Evolutionary conservation across 805 yeast species (phyloP), one percentile per base, ranked within the genome.

Genomic region (Candida berthetii): DNA sequence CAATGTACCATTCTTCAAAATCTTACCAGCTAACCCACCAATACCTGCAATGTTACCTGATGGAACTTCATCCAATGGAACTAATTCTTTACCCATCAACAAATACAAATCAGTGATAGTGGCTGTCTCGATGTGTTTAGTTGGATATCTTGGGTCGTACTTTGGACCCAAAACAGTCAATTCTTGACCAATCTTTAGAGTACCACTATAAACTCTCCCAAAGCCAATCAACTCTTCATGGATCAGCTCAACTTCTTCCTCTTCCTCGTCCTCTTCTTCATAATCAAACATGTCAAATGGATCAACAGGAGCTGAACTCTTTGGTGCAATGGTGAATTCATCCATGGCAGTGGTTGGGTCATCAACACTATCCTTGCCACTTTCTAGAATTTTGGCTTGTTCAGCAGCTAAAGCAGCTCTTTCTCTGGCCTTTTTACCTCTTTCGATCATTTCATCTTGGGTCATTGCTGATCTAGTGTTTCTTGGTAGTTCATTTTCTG

Each of bases 21-120:
- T 73, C 40, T 78, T 79, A 7, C 85, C 86, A 3, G 84, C 96
- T 17, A 93, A 69, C 0, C 99, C 98, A 31, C 89, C 91, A 38
- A 93, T 82, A 39, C 97, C 99, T 7, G 87, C 95, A 46, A 93
- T 88, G 50, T 85, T 88, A 27, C 99, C 99, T 1, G 97, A 91
- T 2, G 96, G 96, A 5, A 91, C 96, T 15, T 72, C 72, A 35
- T 82, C 74, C 47, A 93, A 68, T 3, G 90, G 72, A 2, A 89
- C 78, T 29, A 91, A 65, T 45, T 93, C 97, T 48, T 91, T 71
- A 16, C 99, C 99, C 98, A 93, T 93, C 41, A 93, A 69, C 42
- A 93, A 64, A 53, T 78, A 90, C 32, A 93, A 64, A 35, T 82
- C 85, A 6, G 84, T 74, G 31, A 93, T 72, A 13, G 71, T 77